phyloP scores from a whole-genome alignment of 257 asterid genomes.

The Rehmannia glutinosa region DNA sequence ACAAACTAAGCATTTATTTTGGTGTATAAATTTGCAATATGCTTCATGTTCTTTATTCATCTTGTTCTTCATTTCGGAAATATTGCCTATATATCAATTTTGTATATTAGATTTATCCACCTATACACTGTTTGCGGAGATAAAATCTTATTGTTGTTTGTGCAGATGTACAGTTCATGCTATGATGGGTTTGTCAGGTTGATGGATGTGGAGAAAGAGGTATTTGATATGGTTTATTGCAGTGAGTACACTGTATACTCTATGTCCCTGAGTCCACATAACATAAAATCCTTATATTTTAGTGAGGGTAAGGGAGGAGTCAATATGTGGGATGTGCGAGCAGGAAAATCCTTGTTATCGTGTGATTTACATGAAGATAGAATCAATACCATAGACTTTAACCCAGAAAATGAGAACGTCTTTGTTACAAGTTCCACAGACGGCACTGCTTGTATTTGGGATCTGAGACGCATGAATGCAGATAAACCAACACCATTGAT shows the following conservation, averaged over 20 bases:
- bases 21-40: background rate
- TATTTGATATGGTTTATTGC: conserved; percentile 53
- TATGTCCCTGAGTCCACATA: conserved; percentile 42
- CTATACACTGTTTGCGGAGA: conserved; percentile 1
- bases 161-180: conserved; percentile 87
- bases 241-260: conserved; percentile 51
- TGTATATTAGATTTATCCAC: background rate
- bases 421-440: conserved; percentile 85
- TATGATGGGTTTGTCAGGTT: conserved; percentile 76
- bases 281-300: conserved; percentile 49
- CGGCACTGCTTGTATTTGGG: conserved; percentile 91
- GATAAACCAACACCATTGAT: conserved; percentile 37
- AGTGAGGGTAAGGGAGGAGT: conserved; percentile 63
- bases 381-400: conserved; percentile 81
- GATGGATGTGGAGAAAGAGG: conserved; percentile 79
- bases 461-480: conserved; percentile 53
- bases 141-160: conserved; percentile 6
- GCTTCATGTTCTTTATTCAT: background rate
- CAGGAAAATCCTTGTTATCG: conserved; percentile 50
- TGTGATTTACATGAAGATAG: conserved; percentile 56
- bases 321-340: conserved; percentile 58
- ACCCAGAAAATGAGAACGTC: conserved; percentile 41
- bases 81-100: background rate
- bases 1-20: background rate
- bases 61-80: background rate